Base-by-base conservation (phyloP, 2,329 filamentous ascomycete genomes). In the Diaporthe vaccinii region DNA sequence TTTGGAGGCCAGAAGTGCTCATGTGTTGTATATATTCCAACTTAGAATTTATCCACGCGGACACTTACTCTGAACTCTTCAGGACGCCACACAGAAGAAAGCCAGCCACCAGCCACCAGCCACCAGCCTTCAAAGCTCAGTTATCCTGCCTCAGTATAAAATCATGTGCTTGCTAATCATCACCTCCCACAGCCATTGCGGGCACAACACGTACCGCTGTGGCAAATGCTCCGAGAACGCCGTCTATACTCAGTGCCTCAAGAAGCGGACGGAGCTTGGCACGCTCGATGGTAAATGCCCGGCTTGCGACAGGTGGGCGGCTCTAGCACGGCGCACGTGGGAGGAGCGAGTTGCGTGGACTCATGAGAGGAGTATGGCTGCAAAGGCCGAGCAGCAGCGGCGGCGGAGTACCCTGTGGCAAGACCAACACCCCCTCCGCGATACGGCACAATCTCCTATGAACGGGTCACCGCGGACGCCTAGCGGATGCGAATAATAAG, bases 151-250 rank as follows among this genome's bases (percentile, higher is more conserved):
- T 68, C 22, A 25, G 12, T 17, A 0, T 2, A 51, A 25, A 1
- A 39, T 7, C 14, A 68, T 68, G 44, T 53, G 65, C 31, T 17
- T 68, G 65, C 46, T 53, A 34, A 28, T 68, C 2, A 39, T 68
- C 22, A 68, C 65, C 34, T 22, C 14, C 17, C 15, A 55, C 15
- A 41, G 34, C 22, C 20, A 9, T 1, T 69, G 65, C 9, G 8
- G 34, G 14, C 65, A 69, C 34, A 55, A 55, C 6, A 55, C 14
- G 4, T 69, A 55, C 34, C 34, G 22, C 49, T 20, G 55, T 4
- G 46, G 65, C 15, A 39, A 36, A 10, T 41, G 46, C 34, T 5
- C 14, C 15, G 49, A 39, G 49, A 12, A 53, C 12, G 7, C 22
- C 10, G 15, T 4, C 6, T 34, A 41, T 20, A 2, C 2, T 10